phyloP scores from a whole-genome alignment of 2,329 filamentous ascomycete species.

The Curvularia eragrostidis region DNA sequence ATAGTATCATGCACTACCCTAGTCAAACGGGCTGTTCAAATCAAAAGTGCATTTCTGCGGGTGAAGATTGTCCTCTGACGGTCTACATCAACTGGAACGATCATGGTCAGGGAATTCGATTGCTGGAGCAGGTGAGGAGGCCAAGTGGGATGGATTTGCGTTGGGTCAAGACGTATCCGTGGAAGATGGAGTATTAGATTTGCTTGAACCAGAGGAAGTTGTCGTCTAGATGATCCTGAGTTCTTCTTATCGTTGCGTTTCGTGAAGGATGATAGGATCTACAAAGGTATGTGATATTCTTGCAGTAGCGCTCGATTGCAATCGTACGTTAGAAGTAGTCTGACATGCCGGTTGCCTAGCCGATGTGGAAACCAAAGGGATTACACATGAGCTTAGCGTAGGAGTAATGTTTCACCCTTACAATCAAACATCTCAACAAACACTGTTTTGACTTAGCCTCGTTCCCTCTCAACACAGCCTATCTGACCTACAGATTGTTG shows the following conservation, averaged over 20 bases:
- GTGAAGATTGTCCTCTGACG: background rate
- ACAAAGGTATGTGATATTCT: background rate
- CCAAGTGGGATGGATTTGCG: constrained; percentile 6
- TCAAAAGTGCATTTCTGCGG: background rate
- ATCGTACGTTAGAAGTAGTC: background rate
- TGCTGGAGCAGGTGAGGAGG: constrained; percentile 8
- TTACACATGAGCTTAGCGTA: background rate
- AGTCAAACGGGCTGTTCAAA: constrained; percentile 1
- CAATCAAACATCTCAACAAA: background rate
- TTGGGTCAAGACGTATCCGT: constrained; percentile 6
- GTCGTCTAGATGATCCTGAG: background rate
- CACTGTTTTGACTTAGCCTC: background rate
- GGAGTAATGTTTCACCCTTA: background rate
- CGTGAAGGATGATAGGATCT: background rate
- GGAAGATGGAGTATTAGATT: background rate
- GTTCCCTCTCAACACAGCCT: background rate
- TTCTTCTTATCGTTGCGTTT: background rate
- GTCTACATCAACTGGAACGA: background rate
- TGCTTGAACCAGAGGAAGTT: background rate
- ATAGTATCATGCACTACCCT: constrained; percentile 8
- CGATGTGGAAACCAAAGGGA: background rate
- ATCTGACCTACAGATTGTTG: background rate
- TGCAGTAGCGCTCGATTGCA: background rate
- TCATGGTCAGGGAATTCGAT: background rate
- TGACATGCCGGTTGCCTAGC: background rate